These are phyloP conservation scores for Hysterangium stoloniferum DNA, from an alignment of 768 basidiomycete species.

Conservation along the genomic window DNA sequence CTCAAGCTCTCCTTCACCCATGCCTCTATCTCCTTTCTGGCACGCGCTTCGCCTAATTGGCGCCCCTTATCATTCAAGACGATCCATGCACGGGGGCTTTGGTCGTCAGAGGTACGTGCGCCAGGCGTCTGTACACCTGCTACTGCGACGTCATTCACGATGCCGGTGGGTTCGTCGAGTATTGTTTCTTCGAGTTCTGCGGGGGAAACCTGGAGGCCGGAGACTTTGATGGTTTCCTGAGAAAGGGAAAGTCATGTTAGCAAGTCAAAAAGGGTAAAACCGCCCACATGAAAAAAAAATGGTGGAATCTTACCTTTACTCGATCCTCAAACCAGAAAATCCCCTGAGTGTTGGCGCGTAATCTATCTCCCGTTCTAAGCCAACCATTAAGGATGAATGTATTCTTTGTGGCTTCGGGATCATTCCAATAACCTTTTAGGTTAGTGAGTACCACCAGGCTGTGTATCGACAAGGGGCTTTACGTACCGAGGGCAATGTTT, in stretches of 20 bases:
- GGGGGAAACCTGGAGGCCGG: slow-evolving; percentile 74
- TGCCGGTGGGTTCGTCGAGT: slow-evolving; percentile 48
- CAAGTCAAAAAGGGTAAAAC: not conserved
- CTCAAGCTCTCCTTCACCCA: slow-evolving; percentile 62
- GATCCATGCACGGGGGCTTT: slow-evolving; percentile 72
- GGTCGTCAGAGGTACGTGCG: slow-evolving; percentile 63
- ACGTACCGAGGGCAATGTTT: slow-evolving; percentile 37
- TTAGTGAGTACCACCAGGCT: not conserved
- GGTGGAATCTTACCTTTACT: slow-evolving; percentile 48
- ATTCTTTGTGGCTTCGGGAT: slow-evolving; percentile 5
- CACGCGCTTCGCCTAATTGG: slow-evolving; percentile 33
- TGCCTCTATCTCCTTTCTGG: slow-evolving; percentile 40
- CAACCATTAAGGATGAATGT: slow-evolving; percentile 8
- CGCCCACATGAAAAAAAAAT: not conserved
- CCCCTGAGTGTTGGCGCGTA: slow-evolving; percentile 50
- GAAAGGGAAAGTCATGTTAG: not conserved
- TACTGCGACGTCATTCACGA: slow-evolving; percentile 61
- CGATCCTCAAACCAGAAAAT: slow-evolving; percentile 74
- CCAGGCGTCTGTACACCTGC: slow-evolving; percentile 58
- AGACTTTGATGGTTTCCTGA: slow-evolving; percentile 75
- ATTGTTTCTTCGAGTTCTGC: slow-evolving; percentile 67
- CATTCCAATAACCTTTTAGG: slow-evolving; percentile 9
- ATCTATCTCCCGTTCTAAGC: slow-evolving; percentile 19
- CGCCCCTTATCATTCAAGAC: slow-evolving; percentile 54
- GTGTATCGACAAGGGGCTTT: not conserved